Percentiles rank a stretch among this genome's conserved stretches.
These are phyloP conservation scores for Hyaloscypha bicolor DNA, from an alignment of 495 filamentous ascomycete genomes.

Conservation along the genomic window DNA sequence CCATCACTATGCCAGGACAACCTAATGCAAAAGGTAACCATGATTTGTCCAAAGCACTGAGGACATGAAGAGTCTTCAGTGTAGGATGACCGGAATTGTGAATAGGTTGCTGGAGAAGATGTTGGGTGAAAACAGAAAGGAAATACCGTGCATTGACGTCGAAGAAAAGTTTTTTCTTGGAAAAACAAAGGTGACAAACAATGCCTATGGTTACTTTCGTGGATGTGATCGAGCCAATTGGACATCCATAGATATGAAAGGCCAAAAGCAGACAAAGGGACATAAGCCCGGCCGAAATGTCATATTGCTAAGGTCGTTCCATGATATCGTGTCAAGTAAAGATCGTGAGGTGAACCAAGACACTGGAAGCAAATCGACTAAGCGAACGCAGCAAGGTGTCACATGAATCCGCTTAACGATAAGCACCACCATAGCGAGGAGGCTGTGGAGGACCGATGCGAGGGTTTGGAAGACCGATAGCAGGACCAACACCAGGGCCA, in stretches of 20 bases:
- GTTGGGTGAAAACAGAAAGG: slow-evolving; percentile 37
- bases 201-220: slow-evolving; percentile 39
- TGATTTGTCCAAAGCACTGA: slow-evolving; percentile 61
- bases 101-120: slow-evolving; percentile 59
- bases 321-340: slow-evolving; percentile 26
- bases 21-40: slow-evolving; percentile 56
- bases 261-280: slow-evolving; percentile 35
- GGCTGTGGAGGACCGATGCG: slow-evolving; percentile 57
- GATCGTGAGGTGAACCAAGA: slow-evolving; percentile 30
- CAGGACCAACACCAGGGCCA: slow-evolving; percentile 70
- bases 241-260: slow-evolving; percentile 34
- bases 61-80: slow-evolving; percentile 48
- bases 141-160: slow-evolving; percentile 37
- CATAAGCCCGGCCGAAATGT: slow-evolving; percentile 32
- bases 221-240: slow-evolving; percentile 30
- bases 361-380: slow-evolving; percentile 26
- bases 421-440: slow-evolving; percentile 47
- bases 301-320: slow-evolving; percentile 27
- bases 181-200: slow-evolving; percentile 34
- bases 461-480: slow-evolving; percentile 50
- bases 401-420: slow-evolving; percentile 45
- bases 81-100: slow-evolving; percentile 61
- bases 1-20: slow-evolving; percentile 29
- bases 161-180: slow-evolving; percentile 31
- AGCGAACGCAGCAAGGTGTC: slow-evolving; percentile 25